Conservation (phyloP, 1,139 yeast genomes). For the Pichiaceae sp. region DNA sequence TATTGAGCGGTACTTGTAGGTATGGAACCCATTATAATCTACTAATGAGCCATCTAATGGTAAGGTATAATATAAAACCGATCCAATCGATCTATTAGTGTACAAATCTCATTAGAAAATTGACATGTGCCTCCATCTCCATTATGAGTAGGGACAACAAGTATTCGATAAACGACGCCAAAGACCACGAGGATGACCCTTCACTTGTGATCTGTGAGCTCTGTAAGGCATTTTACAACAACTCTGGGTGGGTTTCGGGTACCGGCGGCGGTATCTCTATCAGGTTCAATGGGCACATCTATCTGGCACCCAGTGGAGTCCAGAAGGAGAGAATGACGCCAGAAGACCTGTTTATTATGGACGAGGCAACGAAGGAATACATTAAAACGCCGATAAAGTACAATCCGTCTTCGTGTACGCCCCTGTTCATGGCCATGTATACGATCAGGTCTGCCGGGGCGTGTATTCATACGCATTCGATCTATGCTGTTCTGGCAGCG, state of each 20-base stretch:
- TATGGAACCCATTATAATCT: too few relatives aligned
- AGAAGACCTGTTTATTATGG: conserved; percentile 74
- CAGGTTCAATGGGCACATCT: conserved; percentile 37
- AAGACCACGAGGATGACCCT: background rate
- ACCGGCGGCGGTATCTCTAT: conserved; percentile 95
- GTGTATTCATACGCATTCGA: conserved; percentile 92
- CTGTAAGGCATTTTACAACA: conserved; percentile 59
- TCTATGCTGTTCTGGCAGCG: conserved; percentile 76
- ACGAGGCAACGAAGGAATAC: conserved; percentile 44
- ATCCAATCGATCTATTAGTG: too few relatives aligned
- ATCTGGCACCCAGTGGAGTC: conserved; percentile 90
- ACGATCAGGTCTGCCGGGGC: conserved; percentile 75
- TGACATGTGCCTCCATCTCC: too few relatives aligned
- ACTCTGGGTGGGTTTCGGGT: conserved; percentile 89
- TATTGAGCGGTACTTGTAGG: too few relatives aligned
- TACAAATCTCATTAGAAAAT: too few relatives aligned
- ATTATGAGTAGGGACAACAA: too few relatives aligned
- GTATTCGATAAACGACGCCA: too few relatives aligned
- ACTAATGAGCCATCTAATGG: too few relatives aligned
- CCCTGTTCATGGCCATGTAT: conserved; percentile 74
- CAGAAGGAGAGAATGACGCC: conserved; percentile 87
- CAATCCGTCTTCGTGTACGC: conserved; percentile 92
- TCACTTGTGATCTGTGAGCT: conserved; percentile 48
- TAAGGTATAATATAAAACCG: too few relatives aligned
- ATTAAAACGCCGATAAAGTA: conserved; percentile 54